phyloP scores from a whole-genome alignment of 2,329 filamentous ascomycete genomes.

The Ophiostoma himal-ulmi region DNA sequence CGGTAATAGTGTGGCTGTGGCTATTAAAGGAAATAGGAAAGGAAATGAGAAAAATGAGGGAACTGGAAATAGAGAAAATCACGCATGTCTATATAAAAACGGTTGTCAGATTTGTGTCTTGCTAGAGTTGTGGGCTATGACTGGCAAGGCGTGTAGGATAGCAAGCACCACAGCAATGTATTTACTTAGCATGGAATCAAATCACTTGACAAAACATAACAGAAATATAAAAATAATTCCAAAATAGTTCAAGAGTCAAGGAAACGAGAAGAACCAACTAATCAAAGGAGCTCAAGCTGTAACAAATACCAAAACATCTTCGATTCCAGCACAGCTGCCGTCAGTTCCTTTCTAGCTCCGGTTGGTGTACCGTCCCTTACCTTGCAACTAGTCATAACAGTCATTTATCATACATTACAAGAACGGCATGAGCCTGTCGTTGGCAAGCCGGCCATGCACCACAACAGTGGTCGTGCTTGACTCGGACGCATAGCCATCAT shows the following conservation, averaged over 20 bases:
- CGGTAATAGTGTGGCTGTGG: conserved; percentile 20
- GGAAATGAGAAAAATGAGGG: background rate
- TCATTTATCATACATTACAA: conserved; percentile 12
- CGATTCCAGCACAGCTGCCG: background rate
- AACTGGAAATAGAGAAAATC: conserved; percentile 7
- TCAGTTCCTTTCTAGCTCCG: background rate
- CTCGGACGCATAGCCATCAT: conserved; percentile 19
- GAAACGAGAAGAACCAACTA: background rate
- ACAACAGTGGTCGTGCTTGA: conserved; percentile 19
- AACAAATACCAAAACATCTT: background rate
- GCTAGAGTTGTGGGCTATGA: conserved; percentile 11
- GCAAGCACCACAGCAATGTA: conserved; percentile 14
- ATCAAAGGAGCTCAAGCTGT: background rate
- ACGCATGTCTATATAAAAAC: conserved; percentile 10
- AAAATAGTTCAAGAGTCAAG: background rate
- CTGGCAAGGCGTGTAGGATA: conserved; percentile 20
- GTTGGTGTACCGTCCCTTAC: background rate
- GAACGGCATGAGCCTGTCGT: conserved; percentile 19
- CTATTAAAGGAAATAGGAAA: background rate
- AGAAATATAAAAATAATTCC: background rate
- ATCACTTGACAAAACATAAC: background rate
- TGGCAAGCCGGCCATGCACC: conserved; percentile 15
- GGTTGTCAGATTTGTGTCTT: conserved; percentile 6
- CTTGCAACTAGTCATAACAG: background rate
- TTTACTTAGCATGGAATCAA: conserved; percentile 11